Evolutionary conservation across 139 green algal genomes (phyloP).

Genomic region (Microglena sp.): DNA sequence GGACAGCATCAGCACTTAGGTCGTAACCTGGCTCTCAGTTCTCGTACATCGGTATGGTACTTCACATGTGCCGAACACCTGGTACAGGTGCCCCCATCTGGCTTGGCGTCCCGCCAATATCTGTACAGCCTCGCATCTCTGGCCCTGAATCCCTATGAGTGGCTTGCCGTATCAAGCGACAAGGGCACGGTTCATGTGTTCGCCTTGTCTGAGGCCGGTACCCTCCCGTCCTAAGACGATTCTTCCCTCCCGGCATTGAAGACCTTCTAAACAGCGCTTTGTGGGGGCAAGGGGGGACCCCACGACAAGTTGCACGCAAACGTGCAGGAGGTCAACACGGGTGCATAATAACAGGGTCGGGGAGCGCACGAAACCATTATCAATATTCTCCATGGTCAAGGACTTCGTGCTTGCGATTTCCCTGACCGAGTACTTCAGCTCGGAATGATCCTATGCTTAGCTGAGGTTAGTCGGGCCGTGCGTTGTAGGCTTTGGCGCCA

Average conservation of each 20-base stretch:
- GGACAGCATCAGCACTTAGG: too few species aligned
- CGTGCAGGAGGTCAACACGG: neutral
- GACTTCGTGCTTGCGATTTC: conserved; percentile 39
- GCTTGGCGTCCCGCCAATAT: conserved; percentile 64
- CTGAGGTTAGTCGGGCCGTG: conserved; percentile 3
- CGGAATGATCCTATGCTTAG: conserved; percentile 74
- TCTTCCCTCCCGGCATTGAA: too few species aligned
- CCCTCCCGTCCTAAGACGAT: too few species aligned
- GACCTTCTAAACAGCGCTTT: too few species aligned
- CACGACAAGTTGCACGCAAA: neutral
- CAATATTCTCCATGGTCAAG: conserved; percentile 38
- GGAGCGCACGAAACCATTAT: conserved; percentile 23
- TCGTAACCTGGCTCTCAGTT: too few species aligned
- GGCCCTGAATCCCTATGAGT: conserved; percentile 53
- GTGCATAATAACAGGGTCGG: neutral
- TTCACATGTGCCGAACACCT: too few species aligned
- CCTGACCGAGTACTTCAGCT: conserved; percentile 76
- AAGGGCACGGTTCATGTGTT: conserved; percentile 92
- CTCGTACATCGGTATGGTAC: too few species aligned
- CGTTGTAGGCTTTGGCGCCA: conserved; percentile 56
- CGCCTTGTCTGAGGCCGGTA: too few species aligned
- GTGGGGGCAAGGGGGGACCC: too few species aligned
- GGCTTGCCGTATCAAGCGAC: conserved; percentile 80
- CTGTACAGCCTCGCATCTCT: conserved; percentile 89
- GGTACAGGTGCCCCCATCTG: too few species aligned